Percentiles rank a stretch among this genome's conserved stretches.
These are phyloP conservation scores for Xerocomellus intermedius DNA, from an alignment of 768 basidiomycete genomes.

Conservation along the genomic window DNA sequence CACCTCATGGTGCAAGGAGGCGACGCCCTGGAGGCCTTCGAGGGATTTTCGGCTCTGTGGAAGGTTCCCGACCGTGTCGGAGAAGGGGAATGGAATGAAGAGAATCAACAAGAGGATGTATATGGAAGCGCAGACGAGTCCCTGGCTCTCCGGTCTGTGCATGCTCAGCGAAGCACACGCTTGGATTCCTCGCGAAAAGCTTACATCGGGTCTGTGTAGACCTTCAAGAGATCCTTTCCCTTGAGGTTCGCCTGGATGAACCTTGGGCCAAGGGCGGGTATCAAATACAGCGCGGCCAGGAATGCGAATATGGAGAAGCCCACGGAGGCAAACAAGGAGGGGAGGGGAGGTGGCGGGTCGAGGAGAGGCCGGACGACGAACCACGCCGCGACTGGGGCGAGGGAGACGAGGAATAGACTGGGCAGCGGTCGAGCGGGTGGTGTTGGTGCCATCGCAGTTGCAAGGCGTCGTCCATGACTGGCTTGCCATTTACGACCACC, in stretches of 20 bases:
- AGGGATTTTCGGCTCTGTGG: conserved; percentile 40
- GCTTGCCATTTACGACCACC: conserved; percentile 15
- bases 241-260: conserved; percentile 82
- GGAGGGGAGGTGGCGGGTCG: conserved; percentile 65
- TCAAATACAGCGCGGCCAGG: conserved; percentile 66
- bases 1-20: conserved; percentile 75
- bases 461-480: not conserved
- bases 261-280: conserved; percentile 79
- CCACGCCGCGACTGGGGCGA: conserved; percentile 71
- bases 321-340: conserved; percentile 72
- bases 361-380: conserved; percentile 71
- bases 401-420: conserved; percentile 49
- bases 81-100: conserved; percentile 96
- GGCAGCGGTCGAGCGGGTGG: conserved; percentile 49
- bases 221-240: conserved; percentile 87
- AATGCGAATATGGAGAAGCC: conserved; percentile 87
- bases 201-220: conserved; percentile 68
- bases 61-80: conserved; percentile 57
- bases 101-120: conserved; percentile 86
- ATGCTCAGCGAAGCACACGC: not conserved
- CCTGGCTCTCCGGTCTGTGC: conserved; percentile 89
- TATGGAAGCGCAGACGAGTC: conserved; percentile 84
- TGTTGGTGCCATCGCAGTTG: conserved; percentile 22
- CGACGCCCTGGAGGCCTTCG: conserved; percentile 46
- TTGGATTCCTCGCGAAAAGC: conserved; percentile 21